These are phyloP conservation scores for Pythium vanterpoolii DNA, from an alignment of 352 stramenopile species.

Conservation along the genomic window DNA sequence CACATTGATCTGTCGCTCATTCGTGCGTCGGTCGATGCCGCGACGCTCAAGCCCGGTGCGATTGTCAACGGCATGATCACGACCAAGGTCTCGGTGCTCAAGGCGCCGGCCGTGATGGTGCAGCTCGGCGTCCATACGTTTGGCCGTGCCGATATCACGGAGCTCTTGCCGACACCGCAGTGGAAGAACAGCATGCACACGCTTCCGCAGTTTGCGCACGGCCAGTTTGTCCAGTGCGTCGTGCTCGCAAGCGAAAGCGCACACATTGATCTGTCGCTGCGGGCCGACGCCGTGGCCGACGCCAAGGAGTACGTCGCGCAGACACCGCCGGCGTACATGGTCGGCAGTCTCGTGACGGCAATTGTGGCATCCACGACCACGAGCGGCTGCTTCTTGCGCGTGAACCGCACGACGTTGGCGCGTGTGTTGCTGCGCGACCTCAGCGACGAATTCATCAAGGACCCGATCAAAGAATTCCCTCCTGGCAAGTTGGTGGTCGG, in stretches of 20 bases:
- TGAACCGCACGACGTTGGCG: constrained; percentile 84
- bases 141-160: constrained; percentile 79
- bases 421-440: constrained; percentile 94
- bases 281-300: constrained; percentile 49
- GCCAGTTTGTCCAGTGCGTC: constrained; percentile 69
- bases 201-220: constrained; percentile 56
- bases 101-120: constrained; percentile 83
- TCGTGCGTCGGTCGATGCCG: constrained; percentile 26
- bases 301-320: constrained; percentile 55
- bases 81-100: constrained; percentile 66
- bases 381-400: constrained; percentile 93
- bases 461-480: constrained; percentile 88
- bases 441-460: constrained; percentile 93
- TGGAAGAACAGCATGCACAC: constrained; percentile 76
- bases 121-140: constrained; percentile 72
- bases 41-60: constrained; percentile 34
- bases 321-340: constrained; percentile 30
- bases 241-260: constrained; percentile 43
- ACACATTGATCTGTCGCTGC: constrained; percentile 78
- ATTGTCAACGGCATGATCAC: constrained; percentile 76
- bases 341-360: constrained; percentile 87
- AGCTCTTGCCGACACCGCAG: constrained; percentile 49
- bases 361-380: constrained; percentile 91
- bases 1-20: constrained; percentile 70
- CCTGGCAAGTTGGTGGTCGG: constrained; percentile 92